A percentile compares a stretch with the other conserved stretches of the same genome.
Evolutionary conservation across 768 basidiomycete species (phyloP).

Genomic region (Boletus sp.): DNA sequence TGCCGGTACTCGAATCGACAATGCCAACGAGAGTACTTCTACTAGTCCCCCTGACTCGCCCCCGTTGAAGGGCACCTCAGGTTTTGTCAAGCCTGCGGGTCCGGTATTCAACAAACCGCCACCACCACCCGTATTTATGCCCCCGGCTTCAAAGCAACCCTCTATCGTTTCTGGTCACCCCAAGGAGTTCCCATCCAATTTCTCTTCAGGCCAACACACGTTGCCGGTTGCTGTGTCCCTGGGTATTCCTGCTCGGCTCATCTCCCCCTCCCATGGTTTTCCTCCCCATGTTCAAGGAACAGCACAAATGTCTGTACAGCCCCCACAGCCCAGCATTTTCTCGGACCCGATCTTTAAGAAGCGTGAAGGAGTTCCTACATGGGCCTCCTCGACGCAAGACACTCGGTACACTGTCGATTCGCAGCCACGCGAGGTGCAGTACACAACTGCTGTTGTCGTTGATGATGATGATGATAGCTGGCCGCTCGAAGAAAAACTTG

Average conservation of each 20-base stretch:
- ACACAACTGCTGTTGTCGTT: neutral
- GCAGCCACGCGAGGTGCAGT: constrained; percentile 28
- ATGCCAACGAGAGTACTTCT: constrained; percentile 40
- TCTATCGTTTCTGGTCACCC: constrained; percentile 1
- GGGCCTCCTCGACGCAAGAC: constrained; percentile 63
- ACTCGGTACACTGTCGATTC: constrained; percentile 47
- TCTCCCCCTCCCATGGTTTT: constrained; percentile 24
- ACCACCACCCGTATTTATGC: constrained; percentile 27
- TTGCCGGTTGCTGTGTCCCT: constrained; percentile 46
- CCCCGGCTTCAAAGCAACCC: constrained; percentile 19
- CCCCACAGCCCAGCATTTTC: constrained; percentile 50
- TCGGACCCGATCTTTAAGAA: constrained; percentile 54
- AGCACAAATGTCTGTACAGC: constrained; percentile 46
- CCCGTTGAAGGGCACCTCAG: constrained; percentile 27
- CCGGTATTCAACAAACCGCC: constrained; percentile 62
- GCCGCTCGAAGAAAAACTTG: constrained; percentile 67
- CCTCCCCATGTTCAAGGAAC: constrained; percentile 24
- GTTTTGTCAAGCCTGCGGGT: constrained; percentile 36
- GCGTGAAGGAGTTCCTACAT: constrained; percentile 43
- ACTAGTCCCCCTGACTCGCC: constrained; percentile 63
- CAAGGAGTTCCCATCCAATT: constrained; percentile 36
- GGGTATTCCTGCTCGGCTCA: constrained; percentile 39
- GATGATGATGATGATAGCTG: constrained; percentile 67
- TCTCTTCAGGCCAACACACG: constrained; percentile 39
- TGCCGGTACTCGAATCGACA: neutral